Evolutionary conservation across 768 basidiomycete genomes (phyloP).

Genomic region (Boletus fagicola): DNA sequence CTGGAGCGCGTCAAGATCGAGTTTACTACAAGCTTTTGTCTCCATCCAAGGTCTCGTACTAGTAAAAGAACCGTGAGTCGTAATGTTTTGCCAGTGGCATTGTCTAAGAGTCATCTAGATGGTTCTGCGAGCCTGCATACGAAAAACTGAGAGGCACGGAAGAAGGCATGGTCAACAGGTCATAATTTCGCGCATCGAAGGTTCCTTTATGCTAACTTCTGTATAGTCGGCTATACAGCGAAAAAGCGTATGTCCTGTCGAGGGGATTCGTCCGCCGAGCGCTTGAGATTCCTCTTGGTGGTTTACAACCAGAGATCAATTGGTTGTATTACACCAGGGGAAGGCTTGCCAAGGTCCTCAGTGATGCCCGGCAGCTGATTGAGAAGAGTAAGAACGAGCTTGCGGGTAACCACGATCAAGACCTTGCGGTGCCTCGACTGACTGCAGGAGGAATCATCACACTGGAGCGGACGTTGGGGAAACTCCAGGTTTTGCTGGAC

Average conservation of each 20-base stretch:
- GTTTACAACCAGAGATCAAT: constrained; percentile 67
- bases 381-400: constrained; percentile 56
- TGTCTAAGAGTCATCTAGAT: constrained; percentile 41
- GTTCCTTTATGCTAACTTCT: constrained; percentile 1
- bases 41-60: constrained; percentile 93
- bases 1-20: constrained; percentile 84
- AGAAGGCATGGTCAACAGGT: constrained; percentile 88
- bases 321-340: constrained; percentile 69
- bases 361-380: constrained; percentile 60
- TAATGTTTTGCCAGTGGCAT: not conserved
- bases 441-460: constrained; percentile 78
- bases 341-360: constrained; percentile 66
- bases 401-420: constrained; percentile 31
- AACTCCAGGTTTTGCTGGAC: constrained; percentile 50
- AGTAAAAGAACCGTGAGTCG: constrained; percentile 84
- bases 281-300: constrained; percentile 71
- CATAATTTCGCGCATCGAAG: constrained; percentile 7
- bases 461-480: constrained; percentile 70
- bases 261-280: constrained; percentile 89
- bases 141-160: constrained; percentile 89
- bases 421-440: constrained; percentile 68
- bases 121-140: constrained; percentile 92
- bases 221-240: constrained; percentile 83
- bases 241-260: constrained; percentile 90
- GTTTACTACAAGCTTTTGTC: constrained; percentile 86